Conservation (phyloP, 2,329 filamentous ascomycete genomes). For the Trichoderma sp. region DNA sequence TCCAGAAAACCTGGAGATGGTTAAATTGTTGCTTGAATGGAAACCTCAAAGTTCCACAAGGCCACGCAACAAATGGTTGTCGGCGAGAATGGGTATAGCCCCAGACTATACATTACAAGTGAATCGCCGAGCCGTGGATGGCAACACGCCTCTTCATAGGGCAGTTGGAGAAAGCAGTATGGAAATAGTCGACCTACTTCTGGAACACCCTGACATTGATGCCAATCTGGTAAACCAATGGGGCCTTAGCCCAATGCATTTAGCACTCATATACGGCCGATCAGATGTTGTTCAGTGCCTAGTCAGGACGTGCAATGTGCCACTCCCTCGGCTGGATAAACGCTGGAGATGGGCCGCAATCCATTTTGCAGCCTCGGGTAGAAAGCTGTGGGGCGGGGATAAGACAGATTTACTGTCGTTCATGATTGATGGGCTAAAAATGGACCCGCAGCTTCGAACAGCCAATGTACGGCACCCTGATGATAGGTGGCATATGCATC, state of each 20-base stretch:
- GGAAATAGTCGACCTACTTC: background rate
- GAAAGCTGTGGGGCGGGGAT: too few species aligned
- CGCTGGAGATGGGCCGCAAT: background rate
- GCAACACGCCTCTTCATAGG: background rate
- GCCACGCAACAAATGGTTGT: too few species aligned
- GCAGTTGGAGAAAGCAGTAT: accelerated
- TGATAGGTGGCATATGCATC: background rate
- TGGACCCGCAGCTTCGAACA: background rate
- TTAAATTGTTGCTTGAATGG: too few species aligned
- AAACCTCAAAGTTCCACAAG: too few species aligned
- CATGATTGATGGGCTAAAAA: background rate
- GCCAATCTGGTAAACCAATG: accelerated
- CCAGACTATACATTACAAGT: too few species aligned
- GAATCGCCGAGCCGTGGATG: too few species aligned
- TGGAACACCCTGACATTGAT: background rate
- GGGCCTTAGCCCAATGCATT: background rate
- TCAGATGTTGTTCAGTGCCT: background rate
- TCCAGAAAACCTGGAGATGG: too few species aligned
- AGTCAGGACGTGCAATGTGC: background rate
- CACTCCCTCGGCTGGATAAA: background rate
- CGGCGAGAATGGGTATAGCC: too few species aligned
- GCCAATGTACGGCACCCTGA: too few species aligned
- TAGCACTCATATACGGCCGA: background rate
- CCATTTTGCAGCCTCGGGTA: background rate
- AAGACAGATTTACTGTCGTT: too few species aligned